Percentiles rank a stretch among this genome's conserved stretches.
Conservation (phyloP, 495 filamentous ascomycete genomes). For the Aspergillus haitiensis region DNA sequence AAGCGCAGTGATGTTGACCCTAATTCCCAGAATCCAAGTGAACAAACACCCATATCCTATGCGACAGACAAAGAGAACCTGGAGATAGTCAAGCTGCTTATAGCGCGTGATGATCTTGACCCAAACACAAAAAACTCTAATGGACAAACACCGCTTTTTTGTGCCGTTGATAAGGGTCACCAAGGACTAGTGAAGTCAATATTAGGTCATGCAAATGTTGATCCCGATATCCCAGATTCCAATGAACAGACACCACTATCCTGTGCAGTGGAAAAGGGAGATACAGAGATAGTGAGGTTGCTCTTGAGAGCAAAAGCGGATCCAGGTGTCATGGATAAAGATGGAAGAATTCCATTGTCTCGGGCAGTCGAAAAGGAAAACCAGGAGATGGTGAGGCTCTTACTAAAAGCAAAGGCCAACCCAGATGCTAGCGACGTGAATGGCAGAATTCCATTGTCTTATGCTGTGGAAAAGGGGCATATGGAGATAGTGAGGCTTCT, state of each 20-base stretch:
- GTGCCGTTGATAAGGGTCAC: slow-evolving; percentile 27
- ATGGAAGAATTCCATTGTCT: slow-evolving; percentile 29
- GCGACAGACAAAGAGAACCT: slow-evolving; percentile 16
- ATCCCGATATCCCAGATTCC: slow-evolving; percentile 25
- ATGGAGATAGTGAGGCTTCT: slow-evolving; percentile 14
- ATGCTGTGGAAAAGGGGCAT: slow-evolving; percentile 15
- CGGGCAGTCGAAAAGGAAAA: slow-evolving; percentile 28
- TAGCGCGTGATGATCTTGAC: slow-evolving; percentile 17
- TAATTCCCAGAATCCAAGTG: slow-evolving; percentile 12
- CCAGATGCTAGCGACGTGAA: slow-evolving; percentile 24
- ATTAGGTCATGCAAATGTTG: slow-evolving; percentile 24
- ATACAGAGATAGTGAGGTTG: slow-evolving; percentile 16
- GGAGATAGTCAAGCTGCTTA: slow-evolving; percentile 17
- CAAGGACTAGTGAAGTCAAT: slow-evolving; percentile 25
- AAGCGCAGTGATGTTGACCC: slow-evolving; percentile 18
- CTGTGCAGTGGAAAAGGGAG: slow-evolving; percentile 15
- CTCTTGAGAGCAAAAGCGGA: slow-evolving; percentile 15
- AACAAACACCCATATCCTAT: slow-evolving; percentile 13
- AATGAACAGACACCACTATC: slow-evolving; percentile 20
- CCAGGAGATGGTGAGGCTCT: slow-evolving; percentile 21
- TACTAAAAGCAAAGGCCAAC: slow-evolving; percentile 28
- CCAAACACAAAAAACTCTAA: slow-evolving; percentile 20
- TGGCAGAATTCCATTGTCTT: slow-evolving; percentile 20
- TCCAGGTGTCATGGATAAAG: slow-evolving; percentile 20
- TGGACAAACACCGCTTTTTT: slow-evolving; percentile 30